Conservation (phyloP, 164 flowering plant species). For the Tinospora cordifolia region DNA sequence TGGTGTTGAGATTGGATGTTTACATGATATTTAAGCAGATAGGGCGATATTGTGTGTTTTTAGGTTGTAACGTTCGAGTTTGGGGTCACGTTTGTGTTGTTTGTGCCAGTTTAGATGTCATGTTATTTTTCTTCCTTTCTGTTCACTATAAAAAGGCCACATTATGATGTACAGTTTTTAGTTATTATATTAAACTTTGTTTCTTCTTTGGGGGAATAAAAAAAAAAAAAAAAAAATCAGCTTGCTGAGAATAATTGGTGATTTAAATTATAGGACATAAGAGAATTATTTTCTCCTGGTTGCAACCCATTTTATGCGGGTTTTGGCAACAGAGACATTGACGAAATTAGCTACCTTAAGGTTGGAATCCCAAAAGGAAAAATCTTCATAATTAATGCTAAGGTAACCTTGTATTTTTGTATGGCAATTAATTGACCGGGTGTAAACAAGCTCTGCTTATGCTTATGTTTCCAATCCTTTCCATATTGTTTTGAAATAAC, state of each 20-base stretch:
- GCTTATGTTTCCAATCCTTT: conserved; percentile 7
- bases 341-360: conserved; percentile 90
- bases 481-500: conserved; percentile 16
- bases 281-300: conserved; percentile 74
- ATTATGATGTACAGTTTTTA: too few species aligned
- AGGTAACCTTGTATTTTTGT: conserved; percentile 37
- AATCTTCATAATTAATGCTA: conserved; percentile 88
- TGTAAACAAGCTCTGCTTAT: not conserved
- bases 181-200: too few species aligned
- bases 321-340: conserved; percentile 94
- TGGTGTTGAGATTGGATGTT: too few species aligned
- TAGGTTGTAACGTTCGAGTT: too few species aligned
- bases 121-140: too few species aligned
- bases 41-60: too few species aligned
- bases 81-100: too few species aligned
- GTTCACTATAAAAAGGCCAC: too few species aligned
- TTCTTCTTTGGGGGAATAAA: too few species aligned
- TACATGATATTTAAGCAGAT: too few species aligned
- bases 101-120: too few species aligned
- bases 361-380: conserved; percentile 94
- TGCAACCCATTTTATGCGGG: conserved; percentile 96
- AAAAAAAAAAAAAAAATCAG: too few species aligned
- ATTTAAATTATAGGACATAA: conserved; percentile 56
- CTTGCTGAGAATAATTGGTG: not conserved
- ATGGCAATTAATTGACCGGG: not conserved